phyloP scores from a whole-genome alignment of 306 rosid genomes.

The Rosa lucieae region DNA sequence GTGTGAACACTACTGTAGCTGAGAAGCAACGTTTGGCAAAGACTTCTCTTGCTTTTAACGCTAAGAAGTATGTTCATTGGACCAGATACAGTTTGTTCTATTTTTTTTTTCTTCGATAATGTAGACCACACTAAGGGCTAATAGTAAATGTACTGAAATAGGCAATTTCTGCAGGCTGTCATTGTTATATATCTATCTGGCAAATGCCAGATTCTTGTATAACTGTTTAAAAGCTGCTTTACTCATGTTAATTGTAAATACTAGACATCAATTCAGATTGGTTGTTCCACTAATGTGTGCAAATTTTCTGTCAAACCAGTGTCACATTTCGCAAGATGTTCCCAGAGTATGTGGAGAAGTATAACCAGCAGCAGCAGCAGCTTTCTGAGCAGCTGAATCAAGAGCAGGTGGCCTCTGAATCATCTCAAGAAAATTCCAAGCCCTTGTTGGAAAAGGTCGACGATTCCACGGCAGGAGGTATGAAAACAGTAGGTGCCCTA shows the following conservation, averaged over 20 bases:
- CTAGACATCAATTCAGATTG: neutral
- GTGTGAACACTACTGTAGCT: conserved; percentile 72
- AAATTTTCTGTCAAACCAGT: conserved; percentile 43
- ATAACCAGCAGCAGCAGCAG: conserved; percentile 51
- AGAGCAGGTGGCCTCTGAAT: conserved; percentile 44
- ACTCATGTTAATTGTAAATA: neutral
- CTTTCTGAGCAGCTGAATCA: conserved; percentile 49
- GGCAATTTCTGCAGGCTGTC: neutral
- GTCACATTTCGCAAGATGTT: conserved; percentile 83
- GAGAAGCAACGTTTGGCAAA: conserved; percentile 95
- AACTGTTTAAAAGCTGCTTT: neutral
- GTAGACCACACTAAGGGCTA: neutral
- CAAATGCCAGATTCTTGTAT: neutral
- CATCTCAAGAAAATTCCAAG: conserved; percentile 40
- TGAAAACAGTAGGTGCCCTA: conserved; percentile 40
- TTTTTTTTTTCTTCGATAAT: neutral
- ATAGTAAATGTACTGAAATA: neutral
- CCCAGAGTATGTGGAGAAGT: conserved; percentile 90
- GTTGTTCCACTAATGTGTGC: neutral
- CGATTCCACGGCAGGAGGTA: conserved; percentile 46
- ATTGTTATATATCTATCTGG: neutral
- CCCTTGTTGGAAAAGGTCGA: conserved; percentile 38
- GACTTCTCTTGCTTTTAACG: conserved; percentile 83
- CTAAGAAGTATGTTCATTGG: conserved; percentile 68
- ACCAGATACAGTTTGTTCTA: conserved; percentile 14